A percentile compares a stretch with the other conserved stretches of the same genome.
phyloP scores from a whole-genome alignment of 164 flowering plant genomes.

The Annona cherimola region DNA sequence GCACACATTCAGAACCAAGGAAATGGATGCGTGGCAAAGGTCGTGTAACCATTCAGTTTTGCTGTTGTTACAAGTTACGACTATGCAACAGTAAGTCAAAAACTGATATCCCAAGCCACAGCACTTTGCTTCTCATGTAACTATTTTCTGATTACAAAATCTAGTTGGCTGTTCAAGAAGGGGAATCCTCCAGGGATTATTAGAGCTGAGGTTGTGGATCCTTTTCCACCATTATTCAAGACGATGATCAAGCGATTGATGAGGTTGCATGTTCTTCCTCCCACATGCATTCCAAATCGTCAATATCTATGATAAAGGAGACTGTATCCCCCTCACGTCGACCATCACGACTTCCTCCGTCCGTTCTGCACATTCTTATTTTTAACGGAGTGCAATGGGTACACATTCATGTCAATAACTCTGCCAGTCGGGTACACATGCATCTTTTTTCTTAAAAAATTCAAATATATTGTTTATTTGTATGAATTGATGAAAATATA shows the following conservation, averaged over 20 bases:
- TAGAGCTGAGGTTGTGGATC: constrained; percentile 57
- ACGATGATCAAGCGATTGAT: constrained; percentile 43
- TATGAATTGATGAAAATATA: not conserved
- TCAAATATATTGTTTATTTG: too few relatives aligned
- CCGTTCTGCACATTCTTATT: constrained; percentile 62
- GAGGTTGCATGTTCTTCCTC: constrained; percentile 48
- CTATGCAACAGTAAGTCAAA: constrained; percentile 41
- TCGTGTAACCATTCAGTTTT: constrained; percentile 55
- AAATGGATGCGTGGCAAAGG: constrained; percentile 76
- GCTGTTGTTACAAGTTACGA: constrained; percentile 70
- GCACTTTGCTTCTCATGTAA: not conserved
- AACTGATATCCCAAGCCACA: not conserved
- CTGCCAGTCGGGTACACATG: constrained; percentile 52
- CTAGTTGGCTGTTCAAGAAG: constrained; percentile 37
- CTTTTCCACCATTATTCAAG: constrained; percentile 42
- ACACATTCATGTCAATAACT: constrained; percentile 41
- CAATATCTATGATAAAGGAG: constrained; percentile 56
- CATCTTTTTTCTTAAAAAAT: not conserved
- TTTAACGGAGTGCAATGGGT: constrained; percentile 39
- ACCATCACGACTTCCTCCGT: constrained; percentile 53
- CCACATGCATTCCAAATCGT: constrained; percentile 47
- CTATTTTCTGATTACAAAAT: not conserved
- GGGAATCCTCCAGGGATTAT: constrained; percentile 63
- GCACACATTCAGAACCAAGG: constrained; percentile 47
- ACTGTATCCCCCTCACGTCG: constrained; percentile 69